These are phyloP conservation scores for Leptographium wingfieldii DNA, from an alignment of 2,329 filamentous ascomycete genomes.

Conservation along the genomic window DNA sequence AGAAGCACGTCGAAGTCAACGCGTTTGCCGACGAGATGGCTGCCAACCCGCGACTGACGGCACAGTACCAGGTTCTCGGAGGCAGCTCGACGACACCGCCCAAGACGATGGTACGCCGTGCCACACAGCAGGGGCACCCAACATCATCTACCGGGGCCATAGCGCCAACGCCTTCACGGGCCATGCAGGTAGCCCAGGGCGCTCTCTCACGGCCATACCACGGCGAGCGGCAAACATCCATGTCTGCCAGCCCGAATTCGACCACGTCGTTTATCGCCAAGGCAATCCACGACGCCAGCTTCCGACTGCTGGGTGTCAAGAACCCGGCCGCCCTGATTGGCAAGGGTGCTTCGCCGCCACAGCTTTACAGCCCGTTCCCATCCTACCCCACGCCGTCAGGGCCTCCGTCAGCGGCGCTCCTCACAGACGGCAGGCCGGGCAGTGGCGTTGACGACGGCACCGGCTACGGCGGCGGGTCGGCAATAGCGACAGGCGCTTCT, in stretches of 20 bases:
- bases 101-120: constrained; percentile 58
- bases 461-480: constrained; percentile 23
- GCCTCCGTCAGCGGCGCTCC: constrained; percentile 2
- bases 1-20: constrained; percentile 90
- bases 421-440: constrained; percentile 10
- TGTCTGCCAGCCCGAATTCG: constrained; percentile 58
- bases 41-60: constrained; percentile 57
- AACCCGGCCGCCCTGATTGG: constrained; percentile 48
- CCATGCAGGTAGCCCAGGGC: constrained; percentile 60
- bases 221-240: constrained; percentile 57
- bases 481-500: constrained; percentile 31
- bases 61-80: constrained; percentile 18
- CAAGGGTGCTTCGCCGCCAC: constrained; percentile 59
- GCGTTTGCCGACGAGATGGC: constrained; percentile 92
- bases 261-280: constrained; percentile 88
- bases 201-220: constrained; percentile 49
- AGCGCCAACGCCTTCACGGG: constrained; percentile 52
- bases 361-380: constrained; percentile 70
- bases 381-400: constrained; percentile 56
- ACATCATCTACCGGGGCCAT: constrained; percentile 58
- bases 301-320: constrained; percentile 59
- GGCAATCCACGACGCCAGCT: constrained; percentile 84
- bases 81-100: constrained; percentile 32
- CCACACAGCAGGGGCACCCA: constrained; percentile 64
- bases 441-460: neutral